Conservation (phyloP, 2,329 filamentous ascomycete genomes). For the Zalaria obscura region DNA sequence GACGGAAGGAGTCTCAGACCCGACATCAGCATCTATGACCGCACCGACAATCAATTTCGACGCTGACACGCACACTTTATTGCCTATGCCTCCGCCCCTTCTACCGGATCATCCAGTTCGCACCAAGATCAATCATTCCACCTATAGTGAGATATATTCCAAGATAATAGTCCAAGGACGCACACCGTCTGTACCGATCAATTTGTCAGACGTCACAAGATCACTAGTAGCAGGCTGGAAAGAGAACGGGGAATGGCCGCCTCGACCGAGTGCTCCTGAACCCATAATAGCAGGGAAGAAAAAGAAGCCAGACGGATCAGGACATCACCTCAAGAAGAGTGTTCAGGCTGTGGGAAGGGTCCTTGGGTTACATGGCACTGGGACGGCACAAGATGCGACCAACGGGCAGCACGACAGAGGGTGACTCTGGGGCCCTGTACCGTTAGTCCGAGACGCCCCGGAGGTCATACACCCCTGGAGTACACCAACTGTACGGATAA, state of each 20-base stretch:
- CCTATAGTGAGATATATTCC: slow-evolving; percentile 75
- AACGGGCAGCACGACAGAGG: not conserved
- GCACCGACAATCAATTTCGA: slow-evolving; percentile 5
- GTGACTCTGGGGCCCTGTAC: not conserved
- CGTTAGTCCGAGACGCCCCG: too few species aligned
- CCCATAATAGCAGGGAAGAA: slow-evolving; percentile 26
- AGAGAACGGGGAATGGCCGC: slow-evolving; percentile 84
- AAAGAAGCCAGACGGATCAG: slow-evolving; percentile 9
- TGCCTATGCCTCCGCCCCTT: slow-evolving; percentile 61
- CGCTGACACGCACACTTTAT: slow-evolving; percentile 23
- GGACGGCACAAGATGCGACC: not conserved
- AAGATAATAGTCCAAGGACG: slow-evolving; percentile 72
- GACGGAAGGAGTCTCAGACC: slow-evolving; percentile 2
- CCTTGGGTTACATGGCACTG: slow-evolving; percentile 10
- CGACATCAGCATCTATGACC: slow-evolving; percentile 6
- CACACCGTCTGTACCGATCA: slow-evolving; percentile 77
- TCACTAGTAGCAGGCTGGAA: slow-evolving; percentile 87
- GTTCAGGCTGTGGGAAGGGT: slow-evolving; percentile 31
- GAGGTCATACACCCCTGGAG: too few species aligned
- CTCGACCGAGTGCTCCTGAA: slow-evolving; percentile 39
- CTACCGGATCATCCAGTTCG: slow-evolving; percentile 68
- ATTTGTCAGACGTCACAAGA: slow-evolving; percentile 65
- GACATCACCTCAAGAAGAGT: slow-evolving; percentile 22
- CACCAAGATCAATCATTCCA: slow-evolving; percentile 55
- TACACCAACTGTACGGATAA: too few species aligned